Evolutionary conservation across 345 rosid genomes (phyloP).

Genomic region (Angophora floribunda): DNA sequence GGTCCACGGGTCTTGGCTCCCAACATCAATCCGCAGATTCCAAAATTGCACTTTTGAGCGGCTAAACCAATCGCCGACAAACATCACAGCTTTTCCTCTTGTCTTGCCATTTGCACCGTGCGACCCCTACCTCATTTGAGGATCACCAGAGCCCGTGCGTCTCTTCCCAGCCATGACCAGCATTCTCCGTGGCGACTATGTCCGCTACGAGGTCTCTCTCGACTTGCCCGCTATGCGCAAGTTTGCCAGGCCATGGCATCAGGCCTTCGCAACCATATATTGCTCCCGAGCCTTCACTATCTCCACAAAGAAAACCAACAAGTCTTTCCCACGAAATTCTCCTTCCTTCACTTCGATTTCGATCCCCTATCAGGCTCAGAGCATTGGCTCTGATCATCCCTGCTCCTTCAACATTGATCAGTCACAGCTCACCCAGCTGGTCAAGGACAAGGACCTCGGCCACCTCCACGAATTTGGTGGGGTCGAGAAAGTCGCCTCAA

Average conservation of each 20-base stretch:
- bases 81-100: neutral
- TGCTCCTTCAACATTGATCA: slow-evolving; percentile 16
- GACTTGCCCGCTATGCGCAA: slow-evolving; percentile 8
- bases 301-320: neutral
- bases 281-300: slow-evolving; percentile 27
- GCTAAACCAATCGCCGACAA: neutral
- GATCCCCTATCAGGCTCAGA: neutral
- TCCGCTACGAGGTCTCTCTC: slow-evolving; percentile 4
- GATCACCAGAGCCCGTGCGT: neutral
- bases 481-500: slow-evolving; percentile 19
- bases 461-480: slow-evolving; percentile 32
- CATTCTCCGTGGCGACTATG: neutral
- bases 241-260: slow-evolving; percentile 39
- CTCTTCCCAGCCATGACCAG: neutral
- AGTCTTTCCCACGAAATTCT: neutral
- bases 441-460: slow-evolving; percentile 26
- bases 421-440: slow-evolving; percentile 22
- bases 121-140: neutral
- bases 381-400: neutral
- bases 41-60: neutral
- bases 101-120: neutral
- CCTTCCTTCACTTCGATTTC: slow-evolving; percentile 3
- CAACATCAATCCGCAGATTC: neutral
- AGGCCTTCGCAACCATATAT: slow-evolving; percentile 32
- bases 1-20: rapidly evolving